Evolutionary conservation across 192 early-diverging fungal species (phyloP).

Genomic region (Gigaspora rosea): DNA sequence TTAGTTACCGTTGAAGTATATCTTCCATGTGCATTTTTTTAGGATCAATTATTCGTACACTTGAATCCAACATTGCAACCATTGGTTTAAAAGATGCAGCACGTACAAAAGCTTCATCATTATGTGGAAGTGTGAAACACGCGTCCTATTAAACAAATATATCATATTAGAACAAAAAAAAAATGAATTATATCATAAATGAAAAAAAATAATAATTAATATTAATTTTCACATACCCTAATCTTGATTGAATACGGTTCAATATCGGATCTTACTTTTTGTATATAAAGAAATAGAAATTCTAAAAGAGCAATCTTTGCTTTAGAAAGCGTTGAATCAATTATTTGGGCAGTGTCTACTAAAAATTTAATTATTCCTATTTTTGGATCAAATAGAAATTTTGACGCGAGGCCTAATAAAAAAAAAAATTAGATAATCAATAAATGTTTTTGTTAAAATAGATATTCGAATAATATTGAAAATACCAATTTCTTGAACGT

Average conservation of each 20-base stretch:
- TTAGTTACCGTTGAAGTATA: constrained; percentile 30
- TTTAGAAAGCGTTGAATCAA: constrained; percentile 30
- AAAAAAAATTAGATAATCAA: not conserved
- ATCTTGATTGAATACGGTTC: constrained; percentile 42
- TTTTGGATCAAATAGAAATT: constrained; percentile 46
- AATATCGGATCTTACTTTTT: constrained; percentile 34
- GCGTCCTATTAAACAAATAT: constrained; percentile 30
- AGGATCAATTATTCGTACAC: constrained; percentile 37
- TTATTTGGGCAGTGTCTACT: constrained; percentile 25
- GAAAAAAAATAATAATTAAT: not conserved
- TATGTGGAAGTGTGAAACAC: constrained; percentile 35
- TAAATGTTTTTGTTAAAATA: not conserved
- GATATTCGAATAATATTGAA: not conserved
- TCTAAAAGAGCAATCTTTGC: constrained; percentile 48
- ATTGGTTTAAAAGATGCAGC: constrained; percentile 43
- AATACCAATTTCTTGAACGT: constrained; percentile 9
- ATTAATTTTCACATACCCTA: constrained; percentile 34
- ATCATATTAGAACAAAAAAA: not conserved
- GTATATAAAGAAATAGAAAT: constrained; percentile 47
- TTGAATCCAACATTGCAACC: constrained; percentile 39
- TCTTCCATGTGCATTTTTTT: constrained; percentile 36
- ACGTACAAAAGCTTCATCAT: constrained; percentile 37
- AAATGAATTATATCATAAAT: not conserved
- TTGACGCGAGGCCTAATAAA: constrained; percentile 46
- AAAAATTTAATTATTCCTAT: constrained; percentile 50